Conservation (phyloP, 192 early-diverging fungal genomes). For the Coemansia sp. region DNA sequence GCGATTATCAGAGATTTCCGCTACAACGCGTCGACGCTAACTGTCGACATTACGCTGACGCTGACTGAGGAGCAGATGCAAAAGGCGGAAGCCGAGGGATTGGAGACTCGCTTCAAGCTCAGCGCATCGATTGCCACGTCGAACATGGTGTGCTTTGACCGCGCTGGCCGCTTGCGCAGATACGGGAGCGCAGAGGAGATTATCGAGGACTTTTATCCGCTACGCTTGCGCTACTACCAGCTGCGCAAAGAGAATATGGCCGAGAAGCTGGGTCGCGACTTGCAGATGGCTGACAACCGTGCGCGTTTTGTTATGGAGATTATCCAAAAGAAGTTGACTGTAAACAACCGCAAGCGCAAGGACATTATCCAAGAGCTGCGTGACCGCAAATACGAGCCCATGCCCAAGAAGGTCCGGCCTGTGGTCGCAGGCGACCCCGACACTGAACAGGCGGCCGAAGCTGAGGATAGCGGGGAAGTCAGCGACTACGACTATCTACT, state of each 20-base stretch:
- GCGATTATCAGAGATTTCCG: slow-evolving; percentile 63
- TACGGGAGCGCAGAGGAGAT: slow-evolving; percentile 80
- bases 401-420: slow-evolving; percentile 57
- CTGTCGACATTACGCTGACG: slow-evolving; percentile 49
- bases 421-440: slow-evolving; percentile 55
- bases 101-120: slow-evolving; percentile 85
- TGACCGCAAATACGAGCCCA: slow-evolving; percentile 65
- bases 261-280: slow-evolving; percentile 65
- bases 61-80: slow-evolving; percentile 67
- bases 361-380: slow-evolving; percentile 77
- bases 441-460: slow-evolving; percentile 46
- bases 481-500: slow-evolving; percentile 85
- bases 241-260: slow-evolving; percentile 83
- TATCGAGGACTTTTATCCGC: slow-evolving; percentile 84
- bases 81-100: slow-evolving; percentile 73
- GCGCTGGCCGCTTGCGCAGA: slow-evolving; percentile 80
- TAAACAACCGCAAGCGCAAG: slow-evolving; percentile 85
- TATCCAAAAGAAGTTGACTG: slow-evolving; percentile 77
- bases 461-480: slow-evolving; percentile 16
- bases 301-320: slow-evolving; percentile 90
- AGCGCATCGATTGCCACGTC: slow-evolving; percentile 69
- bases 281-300: slow-evolving; percentile 77
- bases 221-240: slow-evolving; percentile 83
- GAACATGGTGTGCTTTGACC: slow-evolving; percentile 97
- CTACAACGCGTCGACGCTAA: slow-evolving; percentile 57